Evolutionary conservation across 2,329 filamentous ascomycete genomes (phyloP), one percentile per base, ranked within the genome.

Genomic region (Hypoxylon sp.): DNA sequence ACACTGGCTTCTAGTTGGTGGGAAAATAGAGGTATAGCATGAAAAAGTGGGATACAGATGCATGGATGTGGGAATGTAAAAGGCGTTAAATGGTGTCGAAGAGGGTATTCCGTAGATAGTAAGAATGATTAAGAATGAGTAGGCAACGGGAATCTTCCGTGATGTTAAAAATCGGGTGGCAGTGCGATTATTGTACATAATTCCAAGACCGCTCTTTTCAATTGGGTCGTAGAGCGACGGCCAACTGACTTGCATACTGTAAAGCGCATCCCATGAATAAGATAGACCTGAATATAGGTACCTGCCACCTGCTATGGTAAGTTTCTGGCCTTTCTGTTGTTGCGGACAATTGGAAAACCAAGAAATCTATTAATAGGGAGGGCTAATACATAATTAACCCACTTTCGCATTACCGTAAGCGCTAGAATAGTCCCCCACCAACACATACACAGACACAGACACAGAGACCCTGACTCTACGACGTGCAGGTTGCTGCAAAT

Each of bases 361-460:
- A 17, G 23, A 19, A 55, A 21, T 56, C 60, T 62, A 63, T 63
- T 49, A 63, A 63, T 60, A 67, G 61, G 58, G 58, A 13, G 46
- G 43, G 21, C 53, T 67, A 60, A 25, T 25, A 30, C 28, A 7
- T 30, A 30, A 63, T 45, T 43, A 58, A 46, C 58, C 63, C 56
- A 63, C 46, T 41, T 48, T 41, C 21, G 53, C 45, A 49, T 2
- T 28, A 28, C 5, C n/a, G 21, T 36, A 51, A 66, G 63, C 67
- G 50, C 67, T 66, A 69, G n/a, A 11, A 21, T 55, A 56, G 56
- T n/a, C 50, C 51, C 52, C 57, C 51, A 53, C 52, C 51, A 57
- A 45, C 52, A 30, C 23, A 23, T n/a, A 25, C 25, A 25, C 4
- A 25, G 4, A 25, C 11, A 23, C 13, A 48, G 10, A 48, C 43